Evolutionary conservation across 257 asterid species (phyloP), one percentile per base, ranked within the genome.

Genomic region (Prunella vulgaris): DNA sequence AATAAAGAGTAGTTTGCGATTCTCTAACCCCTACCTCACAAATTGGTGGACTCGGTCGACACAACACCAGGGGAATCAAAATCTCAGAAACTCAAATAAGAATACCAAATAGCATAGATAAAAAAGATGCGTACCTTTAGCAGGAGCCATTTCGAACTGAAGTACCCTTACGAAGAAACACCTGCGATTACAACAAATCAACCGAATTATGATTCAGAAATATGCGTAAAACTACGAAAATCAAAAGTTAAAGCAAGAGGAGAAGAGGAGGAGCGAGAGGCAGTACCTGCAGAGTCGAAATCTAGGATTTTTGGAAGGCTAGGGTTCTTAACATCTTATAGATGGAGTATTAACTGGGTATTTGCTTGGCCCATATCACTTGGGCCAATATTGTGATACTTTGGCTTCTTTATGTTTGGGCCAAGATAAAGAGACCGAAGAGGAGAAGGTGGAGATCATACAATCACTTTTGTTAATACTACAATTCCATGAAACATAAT

Each of bases 81-180:
- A 21, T 20, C 18, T 8, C 5, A 1, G 12, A 2, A 21, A 51
- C 38, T 72, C 18, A 17, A 27, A n/a, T n/a, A n/a, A 13, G 27
- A 27, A 10, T 32, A 7, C 17, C 32, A 62, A 60, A 18, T 17
- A 46, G 13, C 17, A 3, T 6, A 35, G 33, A 0, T 2, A 2
- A 48, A 2, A 48, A 25, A 76, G 30, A 37, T 12, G 15, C 66
- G 28, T 52, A 81, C 83, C 83, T 72, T 78, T 77, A 59, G 74
- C 77, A 15, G 84, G 85, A 56, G 82, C 75, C 85, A 81, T 81
- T 67, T 64, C 64, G 71, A 56, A 46, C 18, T 8, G 60, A 57
- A 60, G 12, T 66, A 68, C 38, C 46, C 64, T 49, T 8, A 24
- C 51, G 42, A 70, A 53, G n/a, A 32, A 73, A 64, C 53, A 64